Base-by-base conservation (phyloP, 345 rosid species). In the Hibiscus tridactylites region DNA sequence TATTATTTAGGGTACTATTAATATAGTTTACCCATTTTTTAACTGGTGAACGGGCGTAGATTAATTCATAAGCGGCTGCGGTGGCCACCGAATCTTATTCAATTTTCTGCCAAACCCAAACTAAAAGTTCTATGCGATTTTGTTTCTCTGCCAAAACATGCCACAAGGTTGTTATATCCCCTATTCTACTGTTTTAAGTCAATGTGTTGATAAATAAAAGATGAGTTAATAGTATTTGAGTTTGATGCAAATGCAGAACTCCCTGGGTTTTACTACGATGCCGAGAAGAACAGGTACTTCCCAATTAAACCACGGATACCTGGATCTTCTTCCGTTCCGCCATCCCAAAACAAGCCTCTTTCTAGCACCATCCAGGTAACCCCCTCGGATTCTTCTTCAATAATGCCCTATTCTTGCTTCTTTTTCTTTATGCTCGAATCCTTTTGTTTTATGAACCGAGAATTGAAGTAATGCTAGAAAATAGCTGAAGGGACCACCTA, bases 251-350 rank as follows among this genome's bases (percentile, higher is more conserved):
- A 21, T 56, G 57, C 87, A 90, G 98, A 91, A 29, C 88, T 90
- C 79, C 93, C 92, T 47, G 98, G 98, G 53, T 90, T 86, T 72
- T 90, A 92, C 75, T 90, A 71, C 78, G 97, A 95, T 80, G 85
- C 84, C 37, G 96, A 86, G 86, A 95, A 88, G 91, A 90, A 92
- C 76, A 80, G 97, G 77, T 90, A 89, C 69, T 95, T 90, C 76
- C 93, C 96, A 26, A 78, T 86, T 75, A 90, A 82, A 75, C 90
- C 96, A 33, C 93, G 90, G 16, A 83, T 88, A 56, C 96, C 97
- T 1, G 92, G 93, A n/a, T 74, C 88, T 61, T 73, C 84, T 71
- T 69, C 84, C 58, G 50, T 13, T 39, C 39, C 33, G 6, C 54
- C 15, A 21, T 17, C 61, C 79, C 64, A 76, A 59, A 70, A 49